Evolutionary conservation across 2,329 filamentous ascomycete genomes (phyloP).

Genomic region (Talaromyces sp.): DNA sequence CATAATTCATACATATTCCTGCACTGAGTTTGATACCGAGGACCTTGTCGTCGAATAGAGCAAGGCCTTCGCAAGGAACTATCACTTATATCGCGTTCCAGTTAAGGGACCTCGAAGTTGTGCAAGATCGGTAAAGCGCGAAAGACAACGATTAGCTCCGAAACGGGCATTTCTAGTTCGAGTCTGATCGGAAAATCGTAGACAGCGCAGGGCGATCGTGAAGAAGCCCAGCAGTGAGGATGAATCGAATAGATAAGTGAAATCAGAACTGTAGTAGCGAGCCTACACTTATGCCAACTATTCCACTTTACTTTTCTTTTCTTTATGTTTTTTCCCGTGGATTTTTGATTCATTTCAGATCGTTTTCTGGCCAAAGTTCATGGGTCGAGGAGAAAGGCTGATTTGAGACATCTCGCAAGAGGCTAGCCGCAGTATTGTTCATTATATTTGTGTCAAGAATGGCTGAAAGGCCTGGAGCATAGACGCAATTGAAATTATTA

Average conservation of each 20-base stretch:
- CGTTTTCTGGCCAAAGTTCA: neutral
- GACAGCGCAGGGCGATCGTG: neutral
- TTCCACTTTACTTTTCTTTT: neutral
- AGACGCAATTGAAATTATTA: neutral
- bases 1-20: no score
- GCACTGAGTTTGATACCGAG: neutral
- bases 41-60: neutral
- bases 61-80: neutral
- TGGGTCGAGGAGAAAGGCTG: neutral
- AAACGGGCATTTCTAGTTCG: neutral
- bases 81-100: neutral
- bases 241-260: neutral
- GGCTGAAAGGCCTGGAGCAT: constrained; percentile 1
- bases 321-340: neutral
- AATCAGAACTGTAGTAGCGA: neutral
- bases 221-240: neutral
- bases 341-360: neutral
- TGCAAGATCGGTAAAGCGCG: neutral
- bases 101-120: neutral
- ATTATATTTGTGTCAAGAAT: constrained; percentile 5
- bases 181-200: neutral
- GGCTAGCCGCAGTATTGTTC: neutral
- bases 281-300: neutral
- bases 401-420: neutral
- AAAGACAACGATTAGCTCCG: neutral